phyloP scores from a whole-genome alignment of 2,329 filamentous ascomycete genomes.

The Corinectria fuckeliana region DNA sequence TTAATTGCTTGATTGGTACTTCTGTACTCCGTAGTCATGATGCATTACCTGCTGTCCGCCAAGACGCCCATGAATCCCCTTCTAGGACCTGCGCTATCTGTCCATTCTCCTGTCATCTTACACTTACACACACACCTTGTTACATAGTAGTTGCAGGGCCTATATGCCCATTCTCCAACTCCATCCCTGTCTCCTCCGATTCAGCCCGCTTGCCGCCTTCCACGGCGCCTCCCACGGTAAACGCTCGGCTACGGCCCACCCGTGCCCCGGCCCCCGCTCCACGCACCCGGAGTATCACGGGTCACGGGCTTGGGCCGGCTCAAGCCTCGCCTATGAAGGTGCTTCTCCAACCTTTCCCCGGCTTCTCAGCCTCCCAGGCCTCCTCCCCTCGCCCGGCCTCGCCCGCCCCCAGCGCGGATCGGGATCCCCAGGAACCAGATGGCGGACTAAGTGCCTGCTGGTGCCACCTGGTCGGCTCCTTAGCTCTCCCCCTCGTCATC shows the following conservation, averaged over 20 bases:
- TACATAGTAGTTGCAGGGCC: conserved; percentile 5
- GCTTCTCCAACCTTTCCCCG: conserved; percentile 32
- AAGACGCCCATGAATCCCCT: background rate
- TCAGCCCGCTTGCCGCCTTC: conserved; percentile 34
- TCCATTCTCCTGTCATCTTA: background rate
- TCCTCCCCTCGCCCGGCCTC: conserved; percentile 31
- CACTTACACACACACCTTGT: background rate
- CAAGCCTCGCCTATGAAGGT: conserved; percentile 30
- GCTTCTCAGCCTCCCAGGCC: conserved; percentile 36
- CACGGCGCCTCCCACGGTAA: conserved; percentile 31
- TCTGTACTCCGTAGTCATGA: too few relatives aligned
- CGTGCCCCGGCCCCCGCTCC: conserved; percentile 33
- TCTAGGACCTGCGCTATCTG: background rate
- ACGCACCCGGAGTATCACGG: conserved; percentile 40
- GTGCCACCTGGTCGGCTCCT: conserved; percentile 17
- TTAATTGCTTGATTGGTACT: background rate
- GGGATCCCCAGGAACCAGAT: conserved; percentile 39
- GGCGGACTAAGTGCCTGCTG: conserved; percentile 12
- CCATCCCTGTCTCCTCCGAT: conserved; percentile 33
- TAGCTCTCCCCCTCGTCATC: conserved; percentile 31
- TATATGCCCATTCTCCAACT: conserved; percentile 6
- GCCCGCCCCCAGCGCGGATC: conserved; percentile 37
- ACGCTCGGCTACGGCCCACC: conserved; percentile 35
- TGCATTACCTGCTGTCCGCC: background rate
- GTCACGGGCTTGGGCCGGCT: conserved; percentile 38